Evolutionary conservation across 805 yeast genomes (phyloP), one percentile per base, ranked within the genome.

Genomic region (Candida vartiovaarae): DNA sequence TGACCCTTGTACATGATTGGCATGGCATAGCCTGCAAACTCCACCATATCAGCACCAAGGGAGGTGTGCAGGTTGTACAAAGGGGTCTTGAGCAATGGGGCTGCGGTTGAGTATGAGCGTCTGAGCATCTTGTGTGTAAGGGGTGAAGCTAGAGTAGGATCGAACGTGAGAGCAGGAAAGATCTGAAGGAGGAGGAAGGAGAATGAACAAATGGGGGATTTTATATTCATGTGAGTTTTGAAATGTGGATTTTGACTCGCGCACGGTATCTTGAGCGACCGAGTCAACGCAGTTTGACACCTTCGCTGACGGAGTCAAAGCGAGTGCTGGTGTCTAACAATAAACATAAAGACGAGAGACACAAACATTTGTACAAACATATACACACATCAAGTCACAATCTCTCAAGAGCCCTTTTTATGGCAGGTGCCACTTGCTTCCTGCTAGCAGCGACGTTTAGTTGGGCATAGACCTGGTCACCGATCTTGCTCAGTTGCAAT

Each of bases 11-110:
- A 93, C 29, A 88, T 65, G 8, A 93, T 89, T 2, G 99, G 99
- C 97, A 93, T 91, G 38, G 82, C 77, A 58, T 77, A 93, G n/a
- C 96, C 96, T 15, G 98, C 98, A 65, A 86, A 93, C 37, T 95
- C 95, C 4, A 90, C 98, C 82, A 93, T 82, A 44, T 85, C 89
- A 10, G 89, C 99, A 5, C 89, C 91, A 38, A 79, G 69, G 44
- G 76, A 75, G 32, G 82, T 69, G 61, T 93, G 97, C 25, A 88
- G 71, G 45, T 84, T 88, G 61, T 83, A 79, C 34, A 93, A 70
- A 4, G 98, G 95, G 1, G 98, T 93, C 51, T 75, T 69, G 39
- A 49, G 50, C 47, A 38, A 40, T 46, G 47, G 48, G 6, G 10
- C 46, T 25, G 58, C 50, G 5, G 60, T 50, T 23, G 60, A 54